These are phyloP conservation scores for Phytophthora fragariaefolia DNA, from an alignment of 352 stramenopile species.

Conservation along the genomic window DNA sequence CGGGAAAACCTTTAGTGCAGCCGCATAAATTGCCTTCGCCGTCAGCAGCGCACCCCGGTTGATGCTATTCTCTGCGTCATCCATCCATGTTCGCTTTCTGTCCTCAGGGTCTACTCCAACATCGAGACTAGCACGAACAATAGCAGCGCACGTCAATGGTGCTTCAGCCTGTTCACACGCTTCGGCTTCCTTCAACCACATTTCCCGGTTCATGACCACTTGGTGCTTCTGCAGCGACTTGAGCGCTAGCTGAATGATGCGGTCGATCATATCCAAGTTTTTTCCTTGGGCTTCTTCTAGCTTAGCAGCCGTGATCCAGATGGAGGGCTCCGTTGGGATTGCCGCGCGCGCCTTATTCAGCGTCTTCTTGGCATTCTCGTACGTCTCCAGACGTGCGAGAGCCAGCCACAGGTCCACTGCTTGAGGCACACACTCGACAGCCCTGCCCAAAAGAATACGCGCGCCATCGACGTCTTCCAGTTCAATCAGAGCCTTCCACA, in stretches of 20 bases:
- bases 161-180: conserved; percentile 91
- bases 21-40: conserved; percentile 94
- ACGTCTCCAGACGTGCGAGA: conserved; percentile 97
- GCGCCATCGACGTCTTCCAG: conserved; percentile 98
- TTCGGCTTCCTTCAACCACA: conserved; percentile 98
- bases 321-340: conserved; percentile 95
- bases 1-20: conserved; percentile 90
- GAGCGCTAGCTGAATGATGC: conserved; percentile 82
- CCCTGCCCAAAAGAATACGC: conserved; percentile 93
- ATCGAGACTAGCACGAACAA: conserved; percentile 94
- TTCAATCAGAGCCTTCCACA: conserved; percentile 99
- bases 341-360: conserved; percentile 96
- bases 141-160: conserved; percentile 94
- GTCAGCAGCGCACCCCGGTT: conserved; percentile 88
- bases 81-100: conserved; percentile 96
- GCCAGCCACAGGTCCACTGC: conserved; percentile 99
- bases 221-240: conserved; percentile 91
- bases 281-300: conserved; percentile 98
- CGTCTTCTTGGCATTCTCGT: conserved; percentile 98
- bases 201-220: conserved; percentile 94
- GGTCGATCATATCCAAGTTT: conserved; percentile 83
- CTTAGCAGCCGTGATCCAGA: conserved; percentile 99
- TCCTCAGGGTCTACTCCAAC: conserved; percentile 97
- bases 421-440: conserved; percentile 98
- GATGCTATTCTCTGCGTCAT: conserved; percentile 95